A percentile compares a stretch with the other conserved stretches of the same genome.
Evolutionary conservation across 2,329 filamentous ascomycete genomes (phyloP).

Genomic region (Monosporascus sp.): DNA sequence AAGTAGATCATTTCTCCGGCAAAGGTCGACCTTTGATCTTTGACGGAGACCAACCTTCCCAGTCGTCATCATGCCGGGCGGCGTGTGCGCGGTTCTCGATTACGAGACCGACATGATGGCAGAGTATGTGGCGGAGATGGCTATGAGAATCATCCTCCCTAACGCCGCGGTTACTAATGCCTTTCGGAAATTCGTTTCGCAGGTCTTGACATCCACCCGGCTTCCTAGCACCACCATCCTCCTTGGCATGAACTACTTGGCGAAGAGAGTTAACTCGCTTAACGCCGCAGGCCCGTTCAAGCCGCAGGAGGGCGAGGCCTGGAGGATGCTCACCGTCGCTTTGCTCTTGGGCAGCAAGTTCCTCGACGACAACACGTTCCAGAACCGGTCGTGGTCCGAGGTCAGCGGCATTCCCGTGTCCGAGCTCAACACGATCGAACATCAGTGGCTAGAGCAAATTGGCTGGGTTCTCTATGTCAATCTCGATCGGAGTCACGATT

Average conservation of each 20-base stretch:
- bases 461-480: conserved; percentile 84
- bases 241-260: conserved; percentile 83
- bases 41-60: conserved; percentile 18
- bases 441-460: conserved; percentile 80
- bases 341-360: conserved; percentile 91
- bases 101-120: conserved; percentile 97
- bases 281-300: conserved; percentile 51
- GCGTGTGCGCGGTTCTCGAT: conserved; percentile 89
- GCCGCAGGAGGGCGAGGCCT: conserved; percentile 66
- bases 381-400: conserved; percentile 94
- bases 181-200: conserved; percentile 87
- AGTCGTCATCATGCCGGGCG: conserved; percentile 60
- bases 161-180: conserved; percentile 55
- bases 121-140: conserved; percentile 89
- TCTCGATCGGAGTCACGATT: conserved; percentile 68
- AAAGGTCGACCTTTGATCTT: conserved; percentile 24
- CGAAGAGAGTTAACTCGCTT: conserved; percentile 74
- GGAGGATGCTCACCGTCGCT: conserved; percentile 80
- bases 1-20: conserved; percentile 33
- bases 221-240: conserved; percentile 88
- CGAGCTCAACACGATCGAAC: conserved; percentile 81
- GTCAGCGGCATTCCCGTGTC: conserved; percentile 83
- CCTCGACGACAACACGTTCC: conserved; percentile 93
- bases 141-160: conserved; percentile 54
- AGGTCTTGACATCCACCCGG: conserved; percentile 84